phyloP scores from a whole-genome alignment of 2,329 filamentous ascomycete genomes.

The Macrophomina pseudophaseolina region DNA sequence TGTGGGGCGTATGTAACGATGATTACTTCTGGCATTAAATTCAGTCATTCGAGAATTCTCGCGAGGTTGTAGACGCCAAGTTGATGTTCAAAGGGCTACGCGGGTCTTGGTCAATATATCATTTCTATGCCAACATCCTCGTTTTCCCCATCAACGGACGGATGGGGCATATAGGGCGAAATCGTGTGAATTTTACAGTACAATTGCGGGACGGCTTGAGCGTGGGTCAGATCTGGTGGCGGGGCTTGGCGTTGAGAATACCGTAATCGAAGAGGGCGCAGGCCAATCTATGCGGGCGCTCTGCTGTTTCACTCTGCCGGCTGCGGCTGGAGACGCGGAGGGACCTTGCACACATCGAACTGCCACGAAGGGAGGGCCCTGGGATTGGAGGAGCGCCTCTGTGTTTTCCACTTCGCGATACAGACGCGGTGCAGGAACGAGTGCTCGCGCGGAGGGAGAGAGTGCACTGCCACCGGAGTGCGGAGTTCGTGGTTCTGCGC shows the following conservation, averaged over 20 bases:
- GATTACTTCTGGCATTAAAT: too few relatives aligned
- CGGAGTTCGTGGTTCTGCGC: not conserved
- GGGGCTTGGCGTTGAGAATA: not conserved
- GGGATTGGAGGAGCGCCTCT: not conserved
- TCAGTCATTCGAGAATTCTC: not conserved
- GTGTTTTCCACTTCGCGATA: not conserved
- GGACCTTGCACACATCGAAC: constrained; percentile 15
- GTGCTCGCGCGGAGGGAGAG: not conserved
- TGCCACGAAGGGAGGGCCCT: not conserved
- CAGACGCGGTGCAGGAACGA: not conserved
- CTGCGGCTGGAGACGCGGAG: constrained; percentile 2
- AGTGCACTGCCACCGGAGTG: constrained; percentile 2
- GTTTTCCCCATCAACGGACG: too few relatives aligned
- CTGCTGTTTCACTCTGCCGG: constrained; percentile 2
- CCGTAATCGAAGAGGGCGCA: not conserved
- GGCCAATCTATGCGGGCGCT: not conserved
- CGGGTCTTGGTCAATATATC: too few relatives aligned
- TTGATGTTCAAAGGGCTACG: too few relatives aligned
- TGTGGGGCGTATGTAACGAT: not conserved
- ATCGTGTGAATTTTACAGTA: not conserved
- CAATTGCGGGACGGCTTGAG: not conserved
- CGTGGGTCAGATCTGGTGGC: not conserved
- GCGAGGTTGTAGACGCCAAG: too few relatives aligned
- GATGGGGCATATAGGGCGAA: not conserved
- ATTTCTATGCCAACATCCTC: too few relatives aligned